Evolutionary conservation across 129 eudicot species (phyloP).

Genomic region (Artemisia argyi): DNA sequence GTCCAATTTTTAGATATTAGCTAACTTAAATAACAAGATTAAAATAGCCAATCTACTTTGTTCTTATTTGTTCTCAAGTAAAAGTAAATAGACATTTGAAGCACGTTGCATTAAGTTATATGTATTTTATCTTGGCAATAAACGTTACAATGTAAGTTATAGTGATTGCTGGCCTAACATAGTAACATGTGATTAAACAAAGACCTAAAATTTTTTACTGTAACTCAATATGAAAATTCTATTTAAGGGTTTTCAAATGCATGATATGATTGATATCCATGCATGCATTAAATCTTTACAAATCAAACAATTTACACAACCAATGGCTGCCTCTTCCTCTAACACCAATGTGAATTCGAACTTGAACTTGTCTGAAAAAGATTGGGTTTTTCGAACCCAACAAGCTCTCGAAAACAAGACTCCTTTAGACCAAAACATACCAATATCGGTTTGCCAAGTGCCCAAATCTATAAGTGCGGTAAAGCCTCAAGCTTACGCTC

Average conservation of each 20-base stretch:
- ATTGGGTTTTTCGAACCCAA: conserved; percentile 27
- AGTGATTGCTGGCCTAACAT: conserved; percentile 7
- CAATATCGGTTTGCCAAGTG: conserved; percentile 26
- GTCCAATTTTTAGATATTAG: not conserved
- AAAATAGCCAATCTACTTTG: not conserved
- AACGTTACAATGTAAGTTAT: conserved; percentile 16
- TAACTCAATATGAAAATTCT: not conserved
- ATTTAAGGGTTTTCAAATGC: not conserved
- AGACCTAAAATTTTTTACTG: not conserved
- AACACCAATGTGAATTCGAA: conserved; percentile 19
- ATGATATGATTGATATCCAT: not conserved
- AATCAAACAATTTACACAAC: not conserved
- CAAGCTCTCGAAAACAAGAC: conserved; percentile 9
- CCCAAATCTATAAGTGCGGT: conserved; percentile 22
- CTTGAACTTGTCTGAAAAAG: conserved; percentile 13
- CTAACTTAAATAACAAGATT: not conserved
- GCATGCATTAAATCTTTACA: not conserved
- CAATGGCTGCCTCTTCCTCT: conserved; percentile 20
- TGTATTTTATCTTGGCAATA: conserved; percentile 7
- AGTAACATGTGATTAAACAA: not conserved
- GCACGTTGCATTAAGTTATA: conserved; percentile 16
- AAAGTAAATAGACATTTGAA: not conserved
- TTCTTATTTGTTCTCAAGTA: not conserved
- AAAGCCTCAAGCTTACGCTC: conserved; percentile 44
- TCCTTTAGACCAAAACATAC: not conserved